Base-by-base conservation (phyloP, 345 rosid species). In the Gossypium mustelinum region DNA sequence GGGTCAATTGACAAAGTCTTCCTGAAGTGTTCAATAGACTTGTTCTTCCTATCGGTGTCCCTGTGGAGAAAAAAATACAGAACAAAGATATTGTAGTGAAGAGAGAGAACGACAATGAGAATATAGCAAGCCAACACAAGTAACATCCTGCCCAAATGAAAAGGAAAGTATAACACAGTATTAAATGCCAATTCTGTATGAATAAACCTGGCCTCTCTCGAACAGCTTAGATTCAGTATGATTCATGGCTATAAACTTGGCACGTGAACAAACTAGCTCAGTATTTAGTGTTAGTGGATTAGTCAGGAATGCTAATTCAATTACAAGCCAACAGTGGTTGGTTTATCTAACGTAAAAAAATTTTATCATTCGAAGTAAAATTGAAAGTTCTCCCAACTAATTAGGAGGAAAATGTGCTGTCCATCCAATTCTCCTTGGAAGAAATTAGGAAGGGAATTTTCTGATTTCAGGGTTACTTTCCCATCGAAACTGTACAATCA, bases 1-100 rank as follows among this genome's bases (percentile, higher is more conserved):
- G 98, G 98, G 86, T 94, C 97, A 65, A 82, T 29, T 27, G 90
- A 84, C 81, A 92, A 85, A 51, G 97, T 92, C 79, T 82, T 90
- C 88, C 87, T 89, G 80, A 92, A 92, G 79, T 94, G 95, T 79
- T 88, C 75, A 48, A 87, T 72, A 34, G 97, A 88, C 80, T 75
- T 84, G 77, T 71, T 86, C 87, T 76, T 86, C 82, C 95, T 86
- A 73, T 89, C 90, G 5, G 89, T 84, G 79, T 89, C 82, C 90
- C 97, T 94, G 77, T 10, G 65, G 43, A 34, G 13, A 0, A 45
- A 43, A 43, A 59, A 73, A 2, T 11, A 2, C 65, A 55, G 39
- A 41, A 55, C 54, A 72, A 57, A 43, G 39, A 20, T 44, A 51
- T 10, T 44, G 48, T 18, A 50, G 18, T 17, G 55, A 58, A 72